Evolutionary conservation across 331 rosid species (phyloP), one percentile per base, ranked within the genome.

Genomic region (Acacia concinna): DNA sequence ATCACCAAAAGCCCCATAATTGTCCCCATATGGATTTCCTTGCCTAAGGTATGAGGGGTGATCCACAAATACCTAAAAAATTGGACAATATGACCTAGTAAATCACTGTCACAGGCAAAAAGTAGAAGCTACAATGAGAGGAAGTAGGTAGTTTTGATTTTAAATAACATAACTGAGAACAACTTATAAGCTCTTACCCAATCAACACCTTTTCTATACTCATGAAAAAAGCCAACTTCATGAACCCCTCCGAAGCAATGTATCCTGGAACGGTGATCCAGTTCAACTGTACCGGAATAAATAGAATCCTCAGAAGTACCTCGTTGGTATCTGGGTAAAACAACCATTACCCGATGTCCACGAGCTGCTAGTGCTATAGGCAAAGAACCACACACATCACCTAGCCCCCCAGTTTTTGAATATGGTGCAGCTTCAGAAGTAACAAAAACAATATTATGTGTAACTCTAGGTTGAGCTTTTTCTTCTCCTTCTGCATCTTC

Each of bases 341-440:
- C 80, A 78, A 93, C 98, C 98, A 93, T 93, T 30, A 91, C 98
- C 51, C 96, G 93, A 79, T 93, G 98, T n/a, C 97, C 98, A 0
- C 97, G 92, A 52, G 76, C 84, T 10, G 94, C 98, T 14, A 93
- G 85, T 34, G 94, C 94, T 70, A 89, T 79, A 15, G 98, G 97
- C 86, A 93, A 83, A 76, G 98, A 91, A 62, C 98, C 98, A 84
- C 97, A 93, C 62, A 93, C 98, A 93, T 93, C 98, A 49, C 88
- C 98, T 68, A 93, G 88, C 18, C 98, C 98, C 64, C 97, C 98
- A 0, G 98, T 91, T 87, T 93, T 93, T 1, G 97, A 93, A 88
- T 90, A 93, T 5, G 98, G 98, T 6, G 94, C 88, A 70, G 94
- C 97, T 84, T 93, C 98, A 10, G 98, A 59, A 54, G 96, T 85